A percentile compares a stretch with the other conserved stretches of the same genome.
These are phyloP conservation scores for Gremmenia infestans DNA, from an alignment of 2,329 filamentous ascomycete species.

Conservation along the genomic window DNA sequence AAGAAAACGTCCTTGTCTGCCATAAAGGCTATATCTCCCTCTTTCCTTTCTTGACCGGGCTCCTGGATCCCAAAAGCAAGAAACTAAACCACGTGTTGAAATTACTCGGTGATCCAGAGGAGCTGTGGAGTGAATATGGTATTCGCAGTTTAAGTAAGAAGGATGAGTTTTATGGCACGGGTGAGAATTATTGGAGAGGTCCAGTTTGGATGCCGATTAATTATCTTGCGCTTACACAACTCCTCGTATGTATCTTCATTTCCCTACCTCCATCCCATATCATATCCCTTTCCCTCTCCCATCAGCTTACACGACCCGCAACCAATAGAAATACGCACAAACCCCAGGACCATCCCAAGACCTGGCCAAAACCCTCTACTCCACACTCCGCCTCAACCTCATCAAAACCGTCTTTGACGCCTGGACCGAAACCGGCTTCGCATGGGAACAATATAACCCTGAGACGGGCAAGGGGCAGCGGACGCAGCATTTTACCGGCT, in stretches of 20 bases:
- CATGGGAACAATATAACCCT: conserved; percentile 97
- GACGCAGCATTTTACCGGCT: conserved; percentile 96
- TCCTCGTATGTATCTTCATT: conserved; percentile 64
- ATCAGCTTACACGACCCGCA: conserved; percentile 16
- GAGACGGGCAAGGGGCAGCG: conserved; percentile 90
- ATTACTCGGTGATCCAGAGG: conserved; percentile 71
- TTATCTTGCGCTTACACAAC: conserved; percentile 75
- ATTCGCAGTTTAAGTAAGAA: conserved; percentile 82
- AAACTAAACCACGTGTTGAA: conserved; percentile 71
- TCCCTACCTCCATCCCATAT: not conserved
- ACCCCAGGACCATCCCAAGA: conserved; percentile 59
- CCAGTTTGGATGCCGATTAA: conserved; percentile 97
- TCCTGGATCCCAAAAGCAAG: conserved; percentile 68
- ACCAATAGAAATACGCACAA: conserved; percentile 61
- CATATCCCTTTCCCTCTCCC: not conserved
- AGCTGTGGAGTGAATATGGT: conserved; percentile 89
- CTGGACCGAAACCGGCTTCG: conserved; percentile 90
- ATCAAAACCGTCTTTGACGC: conserved; percentile 82
- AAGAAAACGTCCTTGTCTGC: conserved; percentile 84
- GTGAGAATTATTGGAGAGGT: conserved; percentile 95
- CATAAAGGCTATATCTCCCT: conserved; percentile 95
- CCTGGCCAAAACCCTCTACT: conserved; percentile 70
- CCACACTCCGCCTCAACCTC: conserved; percentile 71
- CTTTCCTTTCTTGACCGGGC: conserved; percentile 84
- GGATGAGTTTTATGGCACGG: conserved; percentile 79